phyloP scores from a whole-genome alignment of 768 basidiomycete species.

The Boletus sensibilis region DNA sequence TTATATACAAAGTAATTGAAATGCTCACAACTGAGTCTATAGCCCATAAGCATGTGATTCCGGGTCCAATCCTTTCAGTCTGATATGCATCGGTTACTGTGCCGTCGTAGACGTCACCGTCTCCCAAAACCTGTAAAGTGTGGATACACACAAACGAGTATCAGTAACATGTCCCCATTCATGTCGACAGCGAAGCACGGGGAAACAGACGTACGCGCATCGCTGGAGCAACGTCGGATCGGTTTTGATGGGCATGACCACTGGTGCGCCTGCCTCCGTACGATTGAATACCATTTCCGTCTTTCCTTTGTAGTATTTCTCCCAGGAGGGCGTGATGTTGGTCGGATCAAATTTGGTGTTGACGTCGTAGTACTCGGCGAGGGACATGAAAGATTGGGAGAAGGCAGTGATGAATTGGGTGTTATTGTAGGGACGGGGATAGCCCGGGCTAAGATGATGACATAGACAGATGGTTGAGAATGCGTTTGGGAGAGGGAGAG shows the following conservation, averaged over 20 bases:
- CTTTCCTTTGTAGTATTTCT: not conserved
- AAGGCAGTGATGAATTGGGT: constrained; percentile 31
- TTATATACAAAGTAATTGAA: not conserved
- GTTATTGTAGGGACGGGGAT: constrained; percentile 22
- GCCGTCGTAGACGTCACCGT: constrained; percentile 5
- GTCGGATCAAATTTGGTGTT: constrained; percentile 17
- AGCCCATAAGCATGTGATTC: not conserved
- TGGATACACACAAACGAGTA: not conserved
- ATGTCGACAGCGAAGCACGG: too few species aligned
- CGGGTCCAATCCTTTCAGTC: not conserved
- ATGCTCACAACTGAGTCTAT: not conserved
- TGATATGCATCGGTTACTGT: constrained; percentile 1
- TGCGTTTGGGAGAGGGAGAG: too few species aligned
- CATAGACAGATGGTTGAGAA: not conserved
- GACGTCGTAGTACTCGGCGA: constrained; percentile 22
- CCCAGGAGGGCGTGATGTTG: constrained; percentile 20
- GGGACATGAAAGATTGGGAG: constrained; percentile 25
- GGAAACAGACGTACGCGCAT: constrained; percentile 14
- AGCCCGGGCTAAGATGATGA: not conserved
- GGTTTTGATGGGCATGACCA: not conserved
- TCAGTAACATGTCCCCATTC: not conserved
- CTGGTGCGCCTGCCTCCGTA: constrained; percentile 1
- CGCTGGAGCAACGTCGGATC: constrained; percentile 1
- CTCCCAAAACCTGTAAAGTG: constrained; percentile 14
- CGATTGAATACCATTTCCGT: constrained; percentile 22